Base-by-base conservation (phyloP, 345 rosid species). In the Eutrema heterophyllum region DNA sequence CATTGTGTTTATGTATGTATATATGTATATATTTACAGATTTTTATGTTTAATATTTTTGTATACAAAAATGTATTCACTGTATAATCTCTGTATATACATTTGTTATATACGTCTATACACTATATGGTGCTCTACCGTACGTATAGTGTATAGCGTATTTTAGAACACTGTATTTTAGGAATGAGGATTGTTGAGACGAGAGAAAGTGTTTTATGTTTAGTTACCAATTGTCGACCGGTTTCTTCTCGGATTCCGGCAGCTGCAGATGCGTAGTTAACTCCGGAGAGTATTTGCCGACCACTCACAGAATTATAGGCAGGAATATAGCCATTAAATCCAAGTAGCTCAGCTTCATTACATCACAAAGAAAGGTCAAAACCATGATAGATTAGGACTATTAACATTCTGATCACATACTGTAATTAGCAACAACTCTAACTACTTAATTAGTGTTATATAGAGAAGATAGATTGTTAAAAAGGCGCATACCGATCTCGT, bases 261-360 rank as follows among this genome's bases (percentile, higher is more conserved):
- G 83, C 79, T 4, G 81, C 86, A 6, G 91, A 84, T 9, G 87
- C 88, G 32, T 80, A 87, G 68, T 87, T 87, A 16, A 87, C 83
- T 18, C 88, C 91, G 24, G 46, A 24, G 26, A 87, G 79, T 45
- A 83, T 77, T 40, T 75, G 77, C 64, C 18, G 71, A 14, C 96
- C 94, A 7, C 82, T 84, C 9, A 84, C 85, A 8, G 83, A 61
- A 12, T 72, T 74, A 48, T 79, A 88, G 0, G 97, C 86, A 54
- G 86, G 88, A 54, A 86, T 86, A 77, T 75, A 86, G 24, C 33
- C 71, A 18, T 77, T 80, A 66, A 92, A 92, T 14, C 94, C 97
- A 71, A 92, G 66, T 48, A 68, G 78, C 57, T 83, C 77, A 66
- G 91, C 96, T 89, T 83, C 74, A 73, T 66, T 50, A 41, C 61